Percentiles rank a stretch among this genome's conserved stretches.
Evolutionary conservation across 768 basidiomycete species (phyloP).

Genomic region (Panaeolus papilionaceus): DNA sequence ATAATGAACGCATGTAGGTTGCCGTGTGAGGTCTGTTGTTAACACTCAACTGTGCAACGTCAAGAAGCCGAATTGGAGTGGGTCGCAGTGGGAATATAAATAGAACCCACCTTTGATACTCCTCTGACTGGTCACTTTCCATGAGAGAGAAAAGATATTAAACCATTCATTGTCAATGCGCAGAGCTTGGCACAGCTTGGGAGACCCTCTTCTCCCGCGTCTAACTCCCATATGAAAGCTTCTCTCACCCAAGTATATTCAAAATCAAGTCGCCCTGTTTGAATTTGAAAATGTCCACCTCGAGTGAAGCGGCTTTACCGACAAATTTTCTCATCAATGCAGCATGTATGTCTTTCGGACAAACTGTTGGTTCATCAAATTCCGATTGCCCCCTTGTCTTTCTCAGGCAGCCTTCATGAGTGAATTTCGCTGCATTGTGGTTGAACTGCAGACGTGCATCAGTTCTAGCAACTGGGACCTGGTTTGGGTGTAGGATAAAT

Average conservation of each 20-base stretch:
- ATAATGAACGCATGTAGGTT: conserved; percentile 10
- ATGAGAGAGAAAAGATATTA: neutral
- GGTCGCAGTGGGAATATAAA: conserved; percentile 14
- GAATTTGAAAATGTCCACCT: neutral
- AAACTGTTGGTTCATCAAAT: neutral
- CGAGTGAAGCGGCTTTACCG: neutral
- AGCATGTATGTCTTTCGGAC: neutral
- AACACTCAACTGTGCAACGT: neutral
- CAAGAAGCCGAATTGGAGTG: neutral
- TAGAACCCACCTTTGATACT: neutral
- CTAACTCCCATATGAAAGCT: neutral
- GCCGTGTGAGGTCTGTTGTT: conserved; percentile 23
- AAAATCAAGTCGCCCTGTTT: neutral
- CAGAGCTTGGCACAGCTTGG: neutral
- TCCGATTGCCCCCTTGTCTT: neutral
- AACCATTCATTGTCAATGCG: neutral
- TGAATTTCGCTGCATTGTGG: neutral
- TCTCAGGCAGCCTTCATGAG: neutral
- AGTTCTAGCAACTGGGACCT: too few species aligned
- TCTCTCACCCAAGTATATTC: neutral
- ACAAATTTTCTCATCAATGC: conserved; percentile 2
- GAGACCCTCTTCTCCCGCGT: conserved; percentile 1
- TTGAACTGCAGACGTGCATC: neutral
- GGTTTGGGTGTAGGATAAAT: neutral
- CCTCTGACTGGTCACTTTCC: neutral